Conservation (phyloP, 352 stramenopile genomes). For the Phytopythium helicoides region DNA sequence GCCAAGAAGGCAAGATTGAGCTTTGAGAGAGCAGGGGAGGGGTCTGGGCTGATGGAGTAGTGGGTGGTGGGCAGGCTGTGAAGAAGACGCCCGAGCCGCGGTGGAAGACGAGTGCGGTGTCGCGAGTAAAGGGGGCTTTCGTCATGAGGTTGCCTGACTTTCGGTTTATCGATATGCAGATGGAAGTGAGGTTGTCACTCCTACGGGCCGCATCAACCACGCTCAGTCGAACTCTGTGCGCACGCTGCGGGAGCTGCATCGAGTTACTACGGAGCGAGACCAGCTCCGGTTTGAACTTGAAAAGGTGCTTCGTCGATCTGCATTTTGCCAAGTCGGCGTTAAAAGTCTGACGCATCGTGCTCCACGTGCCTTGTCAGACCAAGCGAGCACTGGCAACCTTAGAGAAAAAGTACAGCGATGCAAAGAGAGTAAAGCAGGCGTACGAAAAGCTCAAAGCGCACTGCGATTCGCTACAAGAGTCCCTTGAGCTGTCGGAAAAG, state of each 20-base stretch:
- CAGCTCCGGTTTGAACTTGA: conserved; percentile 78
- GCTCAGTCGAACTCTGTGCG: conserved; percentile 19
- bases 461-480: conserved; percentile 75
- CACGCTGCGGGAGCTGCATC: conserved; percentile 54
- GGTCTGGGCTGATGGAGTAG: no score
- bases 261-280: conserved; percentile 67
- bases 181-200: conserved; percentile 19
- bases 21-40: no score
- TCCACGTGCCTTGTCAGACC: conserved; percentile 17
- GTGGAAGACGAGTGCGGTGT: no score
- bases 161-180: conserved; percentile 3
- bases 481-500: conserved; percentile 75
- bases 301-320: no score
- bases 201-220: conserved; percentile 8
- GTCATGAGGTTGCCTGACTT: not conserved
- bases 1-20: no score
- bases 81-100: no score
- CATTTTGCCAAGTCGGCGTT: no score
- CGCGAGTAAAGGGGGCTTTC: no score
- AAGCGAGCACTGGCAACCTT: conserved; percentile 34
- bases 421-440: conserved; percentile 41
- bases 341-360: not conserved
- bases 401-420: conserved; percentile 53
- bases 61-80: no score
- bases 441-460: conserved; percentile 74